Percentiles rank a stretch among this genome's conserved stretches.
Evolutionary conservation across 768 basidiomycete species (phyloP).

Genomic region (Cubamyces lactineus): DNA sequence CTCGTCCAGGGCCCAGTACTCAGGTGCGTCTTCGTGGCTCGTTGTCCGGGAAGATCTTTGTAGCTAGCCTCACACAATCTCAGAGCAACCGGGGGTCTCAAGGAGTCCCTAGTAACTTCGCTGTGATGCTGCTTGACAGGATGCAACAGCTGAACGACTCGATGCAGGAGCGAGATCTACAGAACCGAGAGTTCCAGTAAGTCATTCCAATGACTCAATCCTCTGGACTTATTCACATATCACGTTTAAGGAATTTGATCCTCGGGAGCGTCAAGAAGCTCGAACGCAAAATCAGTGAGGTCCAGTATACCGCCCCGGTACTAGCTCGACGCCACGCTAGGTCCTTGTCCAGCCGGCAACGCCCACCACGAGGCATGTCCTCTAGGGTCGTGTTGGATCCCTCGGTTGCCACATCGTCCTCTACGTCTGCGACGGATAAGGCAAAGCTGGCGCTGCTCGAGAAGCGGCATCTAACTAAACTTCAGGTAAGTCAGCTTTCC

Average conservation of each 20-base stretch:
- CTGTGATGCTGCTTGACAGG: neutral
- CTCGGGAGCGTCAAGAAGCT: neutral
- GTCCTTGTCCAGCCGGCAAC: neutral
- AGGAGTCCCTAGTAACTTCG: neutral
- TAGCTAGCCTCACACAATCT: no score
- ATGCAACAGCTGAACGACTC: neutral
- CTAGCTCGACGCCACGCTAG: neutral
- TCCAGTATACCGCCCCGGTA: neutral
- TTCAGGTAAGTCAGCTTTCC: slow-evolving; percentile 5
- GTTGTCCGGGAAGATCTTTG: no score
- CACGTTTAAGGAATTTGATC: neutral
- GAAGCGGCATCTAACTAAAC: neutral
- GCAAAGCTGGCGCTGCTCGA: neutral
- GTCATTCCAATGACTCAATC: no score
- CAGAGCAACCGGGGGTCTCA: neutral
- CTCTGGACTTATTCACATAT: neutral
- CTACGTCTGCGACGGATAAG: neutral
- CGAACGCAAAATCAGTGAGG: neutral
- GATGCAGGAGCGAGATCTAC: neutral
- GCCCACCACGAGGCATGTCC: neutral
- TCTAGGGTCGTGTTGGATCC: neutral
- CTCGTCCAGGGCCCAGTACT: no score
- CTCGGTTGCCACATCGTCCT: neutral
- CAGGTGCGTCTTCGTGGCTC: no score
- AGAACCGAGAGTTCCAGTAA: slow-evolving; percentile 3